Conservation (phyloP, 805 yeast genomes). For the Cyberlindnera japonica region DNA sequence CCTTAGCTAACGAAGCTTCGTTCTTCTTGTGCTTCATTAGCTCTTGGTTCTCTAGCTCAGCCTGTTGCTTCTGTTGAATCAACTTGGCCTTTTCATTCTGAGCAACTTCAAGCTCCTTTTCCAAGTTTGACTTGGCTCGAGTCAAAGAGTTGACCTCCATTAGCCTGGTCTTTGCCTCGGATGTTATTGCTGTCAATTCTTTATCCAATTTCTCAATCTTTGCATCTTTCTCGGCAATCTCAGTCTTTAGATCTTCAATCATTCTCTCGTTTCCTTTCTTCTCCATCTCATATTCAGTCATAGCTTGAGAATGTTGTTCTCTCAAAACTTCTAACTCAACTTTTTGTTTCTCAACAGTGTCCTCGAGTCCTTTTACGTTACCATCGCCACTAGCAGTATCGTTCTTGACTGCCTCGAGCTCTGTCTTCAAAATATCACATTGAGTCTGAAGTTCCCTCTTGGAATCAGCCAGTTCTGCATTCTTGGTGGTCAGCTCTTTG, state of each 20-base stretch:
- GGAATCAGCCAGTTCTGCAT: neutral
- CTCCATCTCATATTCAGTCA: conserved; percentile 26
- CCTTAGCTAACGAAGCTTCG: conserved; percentile 24
- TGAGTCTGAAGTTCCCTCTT: conserved; percentile 2
- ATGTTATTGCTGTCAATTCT: conserved; percentile 2
- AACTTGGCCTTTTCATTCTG: conserved; percentile 22
- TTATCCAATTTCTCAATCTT: conserved; percentile 7
- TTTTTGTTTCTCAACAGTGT: conserved; percentile 23
- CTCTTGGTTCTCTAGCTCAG: conserved; percentile 18
- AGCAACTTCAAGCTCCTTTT: conserved; percentile 20
- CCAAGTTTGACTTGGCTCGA: conserved; percentile 19
- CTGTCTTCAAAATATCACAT: neutral
- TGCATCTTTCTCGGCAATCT: conserved; percentile 7
- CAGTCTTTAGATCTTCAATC: conserved; percentile 10
- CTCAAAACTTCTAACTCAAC: conserved; percentile 29
- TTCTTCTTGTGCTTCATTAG: conserved; percentile 20
- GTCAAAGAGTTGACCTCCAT: conserved; percentile 11
- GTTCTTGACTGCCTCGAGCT: conserved; percentile 3
- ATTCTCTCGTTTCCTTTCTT: conserved; percentile 14
- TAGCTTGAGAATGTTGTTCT: conserved; percentile 34
- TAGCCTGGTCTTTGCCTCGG: conserved; percentile 3
- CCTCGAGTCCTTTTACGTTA: conserved; percentile 9
- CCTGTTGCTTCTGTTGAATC: conserved; percentile 22
- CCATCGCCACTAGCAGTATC: neutral
- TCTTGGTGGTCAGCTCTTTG: conserved; percentile 33